Evolutionary conservation across 805 yeast species (phyloP), one percentile per base, ranked within the genome.

Genomic region (Debaryomyces maramus): DNA sequence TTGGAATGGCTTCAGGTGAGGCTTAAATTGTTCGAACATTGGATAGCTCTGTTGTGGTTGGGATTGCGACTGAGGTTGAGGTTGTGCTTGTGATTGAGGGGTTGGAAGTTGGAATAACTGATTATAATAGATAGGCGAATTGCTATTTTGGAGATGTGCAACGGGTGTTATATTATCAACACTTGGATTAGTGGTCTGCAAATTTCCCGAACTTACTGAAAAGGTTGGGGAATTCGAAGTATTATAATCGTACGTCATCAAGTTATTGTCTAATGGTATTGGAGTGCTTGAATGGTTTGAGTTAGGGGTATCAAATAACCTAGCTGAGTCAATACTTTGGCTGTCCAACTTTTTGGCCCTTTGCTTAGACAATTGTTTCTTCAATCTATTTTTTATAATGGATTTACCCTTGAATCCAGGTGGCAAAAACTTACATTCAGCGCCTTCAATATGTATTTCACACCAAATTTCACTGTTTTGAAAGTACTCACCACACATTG

Each of bases 401-500:
- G 71, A 63, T 46, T 67, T 68, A 15, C 75, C 75, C 43, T 65
- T 61, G 46, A 68, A 70, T 1, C 74, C 74, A n/a, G 46, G 36
- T 6, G 75, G 75, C 43, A 70, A 61, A 49, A 49, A 63, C 46
- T 56, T 60, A 61, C 83, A 78, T 44, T 71, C 67, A 34, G 75
- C 78, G 6, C 70, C 72, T 47, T 68, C 73, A 30, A 78, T 67
- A 46, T 78, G 83, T 30, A 63, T 53, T 41, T 69, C 74, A 39
- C 77, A 61, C 83, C 83, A 78, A 17, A 70, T 71, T 43, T 67
- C 68, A 37, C 76, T 75, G 43, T 67, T 72, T 6, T 65, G 61
- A 46, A 75, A 78, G 52, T 58, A 65, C 42, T 70, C 68, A 18
- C 75, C 78, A 55, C 83, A 78, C 61, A 78, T 76, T 16, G 78